A percentile compares a stretch with the other conserved stretches of the same genome.
Conservation (phyloP, 2,329 filamentous ascomycete genomes). For the Pestalotiopsis sp. region DNA sequence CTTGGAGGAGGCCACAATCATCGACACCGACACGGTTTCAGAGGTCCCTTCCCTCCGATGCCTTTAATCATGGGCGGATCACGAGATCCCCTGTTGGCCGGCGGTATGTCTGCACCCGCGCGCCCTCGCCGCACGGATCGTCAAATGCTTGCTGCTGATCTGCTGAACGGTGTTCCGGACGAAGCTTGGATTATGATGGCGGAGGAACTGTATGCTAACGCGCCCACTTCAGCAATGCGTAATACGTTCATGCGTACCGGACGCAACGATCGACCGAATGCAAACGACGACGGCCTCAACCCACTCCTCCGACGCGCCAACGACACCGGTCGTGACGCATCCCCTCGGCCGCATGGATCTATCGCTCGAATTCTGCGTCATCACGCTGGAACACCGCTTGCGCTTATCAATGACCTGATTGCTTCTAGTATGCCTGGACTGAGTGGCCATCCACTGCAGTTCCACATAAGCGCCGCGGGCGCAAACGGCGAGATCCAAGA, state of each 20-base stretch:
- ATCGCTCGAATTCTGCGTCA: slow-evolving; percentile 56
- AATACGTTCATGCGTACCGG: slow-evolving; percentile 50
- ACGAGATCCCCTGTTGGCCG: slow-evolving; percentile 28
- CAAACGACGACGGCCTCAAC: slow-evolving; percentile 81
- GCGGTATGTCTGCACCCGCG: slow-evolving; percentile 25
- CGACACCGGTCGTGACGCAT: slow-evolving; percentile 44
- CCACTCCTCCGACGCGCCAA: slow-evolving; percentile 74
- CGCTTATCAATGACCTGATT: slow-evolving; percentile 59
- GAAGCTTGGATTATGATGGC: not conserved
- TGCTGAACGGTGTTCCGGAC: too few relatives aligned
- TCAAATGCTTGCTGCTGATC: too few relatives aligned
- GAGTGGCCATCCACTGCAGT: slow-evolving; percentile 54
- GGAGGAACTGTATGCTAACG: not conserved
- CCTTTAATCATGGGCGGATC: slow-evolving; percentile 33
- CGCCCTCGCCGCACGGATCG: not conserved
- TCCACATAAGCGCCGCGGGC: slow-evolving; percentile 57
- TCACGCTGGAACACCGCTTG: slow-evolving; percentile 52
- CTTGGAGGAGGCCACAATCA: slow-evolving; percentile 38
- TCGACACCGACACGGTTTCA: slow-evolving; percentile 57
- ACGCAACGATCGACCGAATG: slow-evolving; percentile 56
- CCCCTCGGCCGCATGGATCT: slow-evolving; percentile 52
- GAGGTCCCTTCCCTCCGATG: slow-evolving; percentile 60
- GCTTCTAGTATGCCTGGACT: slow-evolving; percentile 49
- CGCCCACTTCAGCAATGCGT: slow-evolving; percentile 30
- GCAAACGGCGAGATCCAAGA: slow-evolving; percentile 56